Base-by-base conservation (phyloP, 2,329 filamentous ascomycete species). In the Penicillium verrucosum region DNA sequence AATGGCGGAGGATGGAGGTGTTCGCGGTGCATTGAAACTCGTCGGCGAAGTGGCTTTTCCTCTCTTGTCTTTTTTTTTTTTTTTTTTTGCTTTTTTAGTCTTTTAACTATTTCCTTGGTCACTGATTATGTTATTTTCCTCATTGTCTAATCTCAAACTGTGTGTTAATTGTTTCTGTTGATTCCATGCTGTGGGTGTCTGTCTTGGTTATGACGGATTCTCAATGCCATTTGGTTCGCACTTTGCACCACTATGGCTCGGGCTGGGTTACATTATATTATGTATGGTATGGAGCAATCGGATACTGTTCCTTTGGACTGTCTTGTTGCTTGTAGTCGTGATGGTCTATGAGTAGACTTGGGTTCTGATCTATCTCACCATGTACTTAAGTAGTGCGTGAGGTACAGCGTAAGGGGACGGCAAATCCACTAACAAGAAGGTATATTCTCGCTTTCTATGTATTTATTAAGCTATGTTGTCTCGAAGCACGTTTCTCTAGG, bases 1-100 rank as follows among this genome's bases (percentile, higher is more conserved):
- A 59, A 65, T 65, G 64, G 69, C 66, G 68, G 69, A 71, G 65
- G 69, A 54, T 66, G 64, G 67, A 65, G 70, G 71, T 73, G 71
- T 74, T 73, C 61, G 63, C 68, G 71, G 71, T 72, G 71, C 69
- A 69, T 68, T 67, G 57, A 66, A 54, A 45, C 65, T 66, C 59
- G 61, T 66, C 63, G 70, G 70, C 69, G 69, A 70, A 68, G 66
- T 72, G 67, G 65, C 66, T 68, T 54, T 53, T 65, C 58, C 58
- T 62, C 62, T 51, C 46, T 50, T 59, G 50, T 54, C 51, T 18
- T 18, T 18, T 18, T 18, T 34, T 66, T 18, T 18, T 34, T 66
- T 62, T 60, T 29, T 29, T 56, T 62, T 53, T 62, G 60, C 58
- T 63, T 62, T 60, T 59, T 64, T 65, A 61, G 63, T 61, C 65